Percentiles rank a stretch among this genome's conserved stretches.
phyloP scores from a whole-genome alignment of 1,284 basidiomycete genomes.

The Mycosarcoma mackinlayi region DNA sequence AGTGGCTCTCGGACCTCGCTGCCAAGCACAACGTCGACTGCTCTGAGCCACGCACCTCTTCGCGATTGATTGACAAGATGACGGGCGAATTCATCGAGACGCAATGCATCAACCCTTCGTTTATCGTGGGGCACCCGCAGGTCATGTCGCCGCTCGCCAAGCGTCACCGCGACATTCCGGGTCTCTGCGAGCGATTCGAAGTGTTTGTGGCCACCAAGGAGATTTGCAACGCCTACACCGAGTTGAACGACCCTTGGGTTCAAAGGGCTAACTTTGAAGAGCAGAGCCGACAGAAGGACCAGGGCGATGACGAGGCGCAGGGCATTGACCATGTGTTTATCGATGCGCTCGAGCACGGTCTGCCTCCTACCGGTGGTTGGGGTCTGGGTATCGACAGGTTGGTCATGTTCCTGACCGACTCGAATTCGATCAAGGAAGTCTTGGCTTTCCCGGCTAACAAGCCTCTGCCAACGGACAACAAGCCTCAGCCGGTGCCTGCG shows the following conservation, averaged over 20 bases:
- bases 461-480: constrained; percentile 70
- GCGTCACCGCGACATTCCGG: constrained; percentile 70
- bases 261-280: constrained; percentile 96
- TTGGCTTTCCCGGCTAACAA: constrained; percentile 91
- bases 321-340: constrained; percentile 77
- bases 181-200: constrained; percentile 98
- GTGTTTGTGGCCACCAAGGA: constrained; percentile 98
- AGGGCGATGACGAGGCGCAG: constrained; percentile 97
- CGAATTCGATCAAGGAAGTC: constrained; percentile 84
- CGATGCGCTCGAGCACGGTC: constrained; percentile 89
- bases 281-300: constrained; percentile 88
- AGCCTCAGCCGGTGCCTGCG: constrained; percentile 29
- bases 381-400: constrained; percentile 60
- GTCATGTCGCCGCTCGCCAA: constrained; percentile 96
- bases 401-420: constrained; percentile 59
- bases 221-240: constrained; percentile 80
- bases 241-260: constrained; percentile 78
- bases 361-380: constrained; percentile 91
- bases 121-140: constrained; percentile 96
- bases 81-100: constrained; percentile 98
- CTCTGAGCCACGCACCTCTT: constrained; percentile 91
- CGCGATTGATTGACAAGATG: constrained; percentile 95
- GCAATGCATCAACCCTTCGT: constrained; percentile 93
- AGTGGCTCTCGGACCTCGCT: constrained; percentile 86
- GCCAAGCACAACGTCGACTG: constrained; percentile 92